A percentile compares a stretch with the other conserved stretches of the same genome.
Evolutionary conservation across 768 basidiomycete genomes (phyloP).

Genomic region (Xerocomellus amylosporus): DNA sequence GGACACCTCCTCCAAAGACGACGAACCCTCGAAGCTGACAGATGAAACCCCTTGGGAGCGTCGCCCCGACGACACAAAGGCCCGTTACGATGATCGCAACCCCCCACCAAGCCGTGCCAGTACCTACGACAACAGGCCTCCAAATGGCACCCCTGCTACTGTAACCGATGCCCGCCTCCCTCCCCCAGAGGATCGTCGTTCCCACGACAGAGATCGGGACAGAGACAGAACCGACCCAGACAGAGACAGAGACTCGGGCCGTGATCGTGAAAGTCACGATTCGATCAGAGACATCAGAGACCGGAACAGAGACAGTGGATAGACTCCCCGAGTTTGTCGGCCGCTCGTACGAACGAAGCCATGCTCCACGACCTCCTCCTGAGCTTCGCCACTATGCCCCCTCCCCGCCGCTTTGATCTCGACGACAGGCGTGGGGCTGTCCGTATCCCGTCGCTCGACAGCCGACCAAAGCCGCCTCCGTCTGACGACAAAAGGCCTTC

Average conservation of each 20-base stretch:
- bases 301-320: constrained; percentile 35
- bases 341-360: constrained; percentile 39
- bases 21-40: constrained; percentile 24
- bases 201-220: constrained; percentile 36
- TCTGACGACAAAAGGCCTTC: constrained; percentile 32
- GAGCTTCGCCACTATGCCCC: constrained; percentile 45
- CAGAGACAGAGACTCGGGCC: constrained; percentile 6
- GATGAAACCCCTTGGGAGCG: constrained; percentile 30
- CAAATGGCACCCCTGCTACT: constrained; percentile 6
- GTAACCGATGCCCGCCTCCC: constrained; percentile 13
- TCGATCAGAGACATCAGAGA: constrained; percentile 19
- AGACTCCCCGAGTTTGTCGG: constrained; percentile 38
- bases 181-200: constrained; percentile 30
- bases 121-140: constrained; percentile 11
- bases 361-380: constrained; percentile 42
- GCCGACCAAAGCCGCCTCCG: constrained; percentile 24
- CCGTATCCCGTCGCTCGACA: constrained; percentile 22
- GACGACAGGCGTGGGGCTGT: constrained; percentile 28
- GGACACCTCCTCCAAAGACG: constrained; percentile 31
- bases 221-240: constrained; percentile 32
- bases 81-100: constrained; percentile 26
- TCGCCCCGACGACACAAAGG: constrained; percentile 33
- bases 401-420: constrained; percentile 34
- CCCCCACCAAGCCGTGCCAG: constrained; percentile 6
- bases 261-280: constrained; percentile 17